Evolutionary conservation across 1,139 yeast genomes (phyloP), one percentile per base, ranked within the genome.

Genomic region (Hansenula sp.): DNA sequence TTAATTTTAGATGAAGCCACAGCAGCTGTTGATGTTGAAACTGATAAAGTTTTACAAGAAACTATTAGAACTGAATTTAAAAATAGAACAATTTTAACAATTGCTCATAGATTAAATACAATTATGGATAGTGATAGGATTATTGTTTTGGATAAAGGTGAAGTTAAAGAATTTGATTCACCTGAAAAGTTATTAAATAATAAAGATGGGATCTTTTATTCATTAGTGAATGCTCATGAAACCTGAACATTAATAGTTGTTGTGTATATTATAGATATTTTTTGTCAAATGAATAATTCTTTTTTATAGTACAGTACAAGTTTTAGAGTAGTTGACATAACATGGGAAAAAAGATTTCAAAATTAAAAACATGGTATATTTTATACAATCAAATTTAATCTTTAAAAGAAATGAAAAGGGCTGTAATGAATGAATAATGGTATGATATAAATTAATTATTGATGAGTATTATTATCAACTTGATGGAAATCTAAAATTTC

Each of bases 11-110:
- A 93, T 64, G 99, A 93, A 67, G 98, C 98, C 13, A 91, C 98
- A 4, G 97, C 98, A 2, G 96, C 96, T 2, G 96, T 93, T 41
- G 99, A 93, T 65, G 96, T 90, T 29, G 95, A 90, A 60, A 93
- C 99, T 1, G 99, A 93, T 64, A 71, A 83, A 54, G 76, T 90
- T 38, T 74, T 91, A 42, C 98, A 91, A 67, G 81, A 84, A 57
- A 91, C 97, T 0, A 91, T 91, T 46, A 77, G 97, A 63, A 68
- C 74, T 4, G 96, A 89, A 47, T 91, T 91, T 63, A 80, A 81
- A 56, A 89, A 90, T 52, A 79, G 96, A 62, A 91, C 98, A 0
- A 90, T 93, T 59, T 71, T 93, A 55, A 91, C 98, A 3, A 91
- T 93, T 69, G 98, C 98, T 2, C 98, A 93, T 65, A 78, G 99